Evolutionary conservation across 176 grass and related monocot genomes (phyloP).

Genomic region (Avena insularis): DNA sequence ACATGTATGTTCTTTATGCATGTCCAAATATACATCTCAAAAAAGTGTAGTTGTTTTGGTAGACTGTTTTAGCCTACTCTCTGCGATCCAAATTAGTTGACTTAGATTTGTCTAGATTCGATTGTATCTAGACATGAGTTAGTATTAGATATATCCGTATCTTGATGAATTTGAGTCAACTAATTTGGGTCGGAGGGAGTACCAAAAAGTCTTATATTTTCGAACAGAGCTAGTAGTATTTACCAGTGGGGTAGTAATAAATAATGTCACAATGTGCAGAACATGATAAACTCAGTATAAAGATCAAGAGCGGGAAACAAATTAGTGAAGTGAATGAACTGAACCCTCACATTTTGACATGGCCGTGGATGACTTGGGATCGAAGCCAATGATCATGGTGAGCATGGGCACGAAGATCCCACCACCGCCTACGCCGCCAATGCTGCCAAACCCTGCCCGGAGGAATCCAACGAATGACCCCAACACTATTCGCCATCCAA

Average conservation of each 20-base stretch:
- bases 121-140: no score
- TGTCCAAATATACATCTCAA: no score
- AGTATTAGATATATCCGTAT: no score
- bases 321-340: background rate
- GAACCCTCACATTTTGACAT: conserved; percentile 62
- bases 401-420: conserved; percentile 73
- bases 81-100: no score
- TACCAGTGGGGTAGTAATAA: no score
- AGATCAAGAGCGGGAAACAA: background rate
- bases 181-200: no score
- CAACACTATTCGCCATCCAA: conserved; percentile 55
- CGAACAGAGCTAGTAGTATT: no score
- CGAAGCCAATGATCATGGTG: conserved; percentile 60
- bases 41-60: no score
- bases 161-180: no score
- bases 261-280: background rate
- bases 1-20: background rate
- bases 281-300: background rate
- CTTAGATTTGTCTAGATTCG: no score
- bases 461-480: conserved; percentile 56
- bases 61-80: no score
- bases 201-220: no score
- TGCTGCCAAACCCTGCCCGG: conserved; percentile 62
- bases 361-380: conserved; percentile 61
- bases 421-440: conserved; percentile 60